Percentiles rank a stretch among this genome's conserved stretches.
Evolutionary conservation across 139 green algal genomes (phyloP).

Genomic region (Asterochloris erici): DNA sequence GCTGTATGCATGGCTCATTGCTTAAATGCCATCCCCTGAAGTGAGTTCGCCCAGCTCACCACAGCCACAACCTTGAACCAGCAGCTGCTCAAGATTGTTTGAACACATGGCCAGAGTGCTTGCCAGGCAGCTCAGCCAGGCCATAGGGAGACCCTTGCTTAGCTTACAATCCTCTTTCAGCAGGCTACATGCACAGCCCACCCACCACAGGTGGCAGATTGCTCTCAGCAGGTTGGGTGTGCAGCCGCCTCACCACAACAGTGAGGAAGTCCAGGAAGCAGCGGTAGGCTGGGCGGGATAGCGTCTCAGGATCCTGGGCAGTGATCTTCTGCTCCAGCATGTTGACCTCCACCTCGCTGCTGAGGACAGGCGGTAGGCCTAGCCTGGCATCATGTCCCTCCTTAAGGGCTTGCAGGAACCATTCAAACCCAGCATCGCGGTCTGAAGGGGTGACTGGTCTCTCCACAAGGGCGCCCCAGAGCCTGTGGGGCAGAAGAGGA

Average conservation of each 20-base stretch:
- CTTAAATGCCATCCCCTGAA: too few species aligned
- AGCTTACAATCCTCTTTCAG: not conserved
- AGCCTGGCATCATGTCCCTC: not conserved
- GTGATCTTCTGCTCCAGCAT: not conserved
- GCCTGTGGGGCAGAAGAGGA: not conserved
- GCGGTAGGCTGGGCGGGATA: not conserved
- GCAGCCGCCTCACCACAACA: not conserved
- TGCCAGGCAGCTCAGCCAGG: too few species aligned
- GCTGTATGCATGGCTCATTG: too few species aligned
- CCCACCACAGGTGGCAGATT: not conserved
- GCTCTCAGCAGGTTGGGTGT: not conserved
- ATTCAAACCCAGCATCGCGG: conserved; percentile 4
- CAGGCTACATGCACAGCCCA: not conserved
- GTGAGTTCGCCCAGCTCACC: too few species aligned
- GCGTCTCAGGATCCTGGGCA: not conserved
- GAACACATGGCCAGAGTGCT: too few species aligned
- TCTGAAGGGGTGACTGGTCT: not conserved
- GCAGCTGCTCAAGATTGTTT: too few species aligned
- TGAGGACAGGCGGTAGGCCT: too few species aligned
- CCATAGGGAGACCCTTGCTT: not conserved
- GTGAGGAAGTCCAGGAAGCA: conserved; percentile 15
- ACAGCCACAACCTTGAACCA: too few species aligned
- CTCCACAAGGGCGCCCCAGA: conserved; percentile 8
- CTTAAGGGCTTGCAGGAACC: conserved; percentile 3
- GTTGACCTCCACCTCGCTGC: too few species aligned